Base-by-base conservation (phyloP, 441 rosid genomes). In the Populus hybrid region DNA sequence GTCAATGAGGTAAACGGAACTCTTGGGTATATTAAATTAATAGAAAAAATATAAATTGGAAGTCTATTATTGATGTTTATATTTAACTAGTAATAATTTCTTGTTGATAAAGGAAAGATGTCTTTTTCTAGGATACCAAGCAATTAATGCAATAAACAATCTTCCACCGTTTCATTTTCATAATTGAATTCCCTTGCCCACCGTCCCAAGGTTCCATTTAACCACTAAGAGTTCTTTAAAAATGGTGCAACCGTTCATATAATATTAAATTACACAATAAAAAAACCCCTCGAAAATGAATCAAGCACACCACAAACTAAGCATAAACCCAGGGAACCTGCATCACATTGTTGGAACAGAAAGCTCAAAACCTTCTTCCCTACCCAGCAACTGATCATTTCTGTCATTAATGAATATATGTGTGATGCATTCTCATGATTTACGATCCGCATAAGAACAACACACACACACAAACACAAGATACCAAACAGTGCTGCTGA, bases 81-180 rank as follows among this genome's bases (percentile, higher is more conserved):
- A 32, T 67, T 24, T 21, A 40, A 46, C 6, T 64, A 18, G 21
- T 16, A 54, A 30, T 30, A 30, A 28, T 28, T 24, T 14, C 26
- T 18, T 40, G 76, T 20, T 4, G n/a, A 36, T 30, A 72, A 73
- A 82, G 74, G 73, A 73, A 79, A 74, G 40, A 76, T 76, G 85
- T 83, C 86, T 16, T 84, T 86, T 84, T 84, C 86, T 77, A 70
- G 81, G 83, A 80, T 81, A 81, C 85, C 85, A 79, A 76, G 65
- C 80, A 74, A 70, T 84, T 75, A n/a, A n/a, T n/a, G n/a, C 50
- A 59, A 21, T 69, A 50, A 73, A 78, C 40, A 73, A 66, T 30
- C 32, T n/a, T 38, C 81, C 78, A 57, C 73, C 68, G n/a, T 73
- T 76, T 66, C 78, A 21, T 73, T 67, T 73, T 77, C 66, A 81